Percentiles rank a stretch among this genome's conserved stretches.
Conservation (phyloP, 192 early-diverging fungal genomes). For the Chytriomyces sp. region DNA sequence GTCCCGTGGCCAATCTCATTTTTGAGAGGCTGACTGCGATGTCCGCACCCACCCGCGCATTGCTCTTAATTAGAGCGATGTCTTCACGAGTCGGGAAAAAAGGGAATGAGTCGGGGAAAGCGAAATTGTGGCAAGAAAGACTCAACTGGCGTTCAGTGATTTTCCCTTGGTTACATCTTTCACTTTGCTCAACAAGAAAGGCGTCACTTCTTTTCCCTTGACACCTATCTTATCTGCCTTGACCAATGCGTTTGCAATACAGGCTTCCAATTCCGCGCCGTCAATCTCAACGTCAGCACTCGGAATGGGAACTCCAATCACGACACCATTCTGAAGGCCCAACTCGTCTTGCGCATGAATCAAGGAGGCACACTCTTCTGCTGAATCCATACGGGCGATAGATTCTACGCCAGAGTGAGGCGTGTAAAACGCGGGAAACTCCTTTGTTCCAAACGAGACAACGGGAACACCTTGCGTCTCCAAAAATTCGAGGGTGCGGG, state of each 20-base stretch:
- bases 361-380: conserved; percentile 55
- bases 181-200: conserved; percentile 88
- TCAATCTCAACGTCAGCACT: conserved; percentile 62
- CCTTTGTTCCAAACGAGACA: conserved; percentile 60
- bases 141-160: conserved; percentile 77
- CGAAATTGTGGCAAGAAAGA: neutral
- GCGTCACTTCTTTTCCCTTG: conserved; percentile 87
- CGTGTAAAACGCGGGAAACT: conserved; percentile 94
- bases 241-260: conserved; percentile 62
- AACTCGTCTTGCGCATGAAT: conserved; percentile 64
- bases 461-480: conserved; percentile 85
- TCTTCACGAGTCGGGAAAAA: too few relatives aligned
- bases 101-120: neutral
- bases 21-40: conserved; percentile 66
- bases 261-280: conserved; percentile 52
- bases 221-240: conserved; percentile 69
- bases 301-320: conserved; percentile 92
- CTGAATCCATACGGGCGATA: conserved; percentile 51
- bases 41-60: conserved; percentile 77
- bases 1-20: neutral
- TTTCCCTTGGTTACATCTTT: conserved; percentile 80
- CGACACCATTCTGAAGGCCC: conserved; percentile 73
- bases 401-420: conserved; percentile 70
- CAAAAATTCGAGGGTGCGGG: conserved; percentile 85
- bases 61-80: conserved; percentile 90